Evolutionary conservation across 306 rosid species (phyloP), one percentile per base, ranked within the genome.

Genomic region (Dalbergia cultrata): DNA sequence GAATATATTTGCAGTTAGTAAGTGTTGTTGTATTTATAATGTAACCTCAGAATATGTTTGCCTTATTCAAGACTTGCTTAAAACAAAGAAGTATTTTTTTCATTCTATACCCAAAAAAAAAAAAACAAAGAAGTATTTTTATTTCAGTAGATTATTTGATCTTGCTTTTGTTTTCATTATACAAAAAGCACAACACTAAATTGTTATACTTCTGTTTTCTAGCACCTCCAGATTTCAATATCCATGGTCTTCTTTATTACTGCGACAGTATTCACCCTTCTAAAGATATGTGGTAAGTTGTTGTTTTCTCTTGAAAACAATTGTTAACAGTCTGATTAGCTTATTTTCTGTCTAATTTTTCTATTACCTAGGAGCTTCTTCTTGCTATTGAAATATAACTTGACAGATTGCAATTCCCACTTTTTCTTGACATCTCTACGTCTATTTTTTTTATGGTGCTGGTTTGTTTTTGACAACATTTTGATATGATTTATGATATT

Each of bases 221-320:
- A 95, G 99, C 99, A 95, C 88, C 93, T 95, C 92, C 93, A 98
- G 99, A 93, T 95, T 74, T 89, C 99, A 44, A 95, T 95, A 77
- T 89, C 99, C 84, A 95, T 95, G 99, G 98, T 95, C 85, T 93
- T 95, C 96, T 86, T 93, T 76, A 76, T 89, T 72, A 98, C 99
- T 50, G 99, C 98, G 16, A 91, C 99, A 58, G 52, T 86, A 34
- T 95, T 95, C 87, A 90, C 98, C 72, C 92, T 95, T 78, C 92
- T 95, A 21, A 95, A 95, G 92, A 86, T 95, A 80, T 85, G 90
- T 14, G 99, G 99, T 95, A 83, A 82, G 97, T 78, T 61, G 80
- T 37, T 78, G n/a, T 61, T 68, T 69, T 81, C 69, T 65, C 80
- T 65, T 19, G 3, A 60, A 66, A 64, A 57, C 58, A 22, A 9